phyloP scores from a whole-genome alignment of 2,329 filamentous ascomycete genomes.

The Hortaea sp. region DNA sequence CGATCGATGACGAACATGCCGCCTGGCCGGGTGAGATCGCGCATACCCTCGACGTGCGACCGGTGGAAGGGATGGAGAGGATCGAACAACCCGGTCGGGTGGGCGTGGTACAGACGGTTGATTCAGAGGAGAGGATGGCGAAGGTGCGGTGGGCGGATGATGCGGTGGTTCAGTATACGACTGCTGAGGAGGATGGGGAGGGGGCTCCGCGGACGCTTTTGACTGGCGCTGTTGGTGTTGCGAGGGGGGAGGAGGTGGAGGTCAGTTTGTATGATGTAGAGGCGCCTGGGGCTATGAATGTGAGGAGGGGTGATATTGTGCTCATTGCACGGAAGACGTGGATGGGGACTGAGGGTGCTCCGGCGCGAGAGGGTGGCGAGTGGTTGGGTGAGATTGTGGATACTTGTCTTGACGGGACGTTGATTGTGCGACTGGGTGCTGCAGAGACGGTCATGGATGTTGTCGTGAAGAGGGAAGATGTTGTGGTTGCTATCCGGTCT shows the following conservation, averaged over 20 bases:
- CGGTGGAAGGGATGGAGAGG: conserved; percentile 7
- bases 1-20: conserved; percentile 45
- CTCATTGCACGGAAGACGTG: conserved; percentile 29
- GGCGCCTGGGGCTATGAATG: conserved; percentile 38
- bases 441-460: conserved; percentile 41
- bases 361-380: conserved; percentile 19
- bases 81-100: conserved; percentile 35
- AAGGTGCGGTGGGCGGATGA: conserved; percentile 45
- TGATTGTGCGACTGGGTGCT: conserved; percentile 46
- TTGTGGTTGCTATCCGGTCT: conserved; percentile 38
- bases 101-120: conserved; percentile 48
- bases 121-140: conserved; percentile 47
- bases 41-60: conserved; percentile 15
- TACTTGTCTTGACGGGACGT: conserved; percentile 41
- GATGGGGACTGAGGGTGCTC: conserved; percentile 1
- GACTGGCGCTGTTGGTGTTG: conserved; percentile 9
- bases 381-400: conserved; percentile 51
- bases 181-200: conserved; percentile 36
- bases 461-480: conserved; percentile 37
- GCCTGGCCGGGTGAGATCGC: conserved; percentile 48
- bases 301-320: conserved; percentile 44
- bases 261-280: conserved; percentile 51
- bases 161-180: conserved; percentile 47
- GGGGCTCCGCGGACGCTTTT: conserved; percentile 18
- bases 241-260: conserved; percentile 31